Percentiles rank a stretch among this genome's conserved stretches.
Conservation (phyloP, 2,329 filamentous ascomycete genomes). For the Ceratocystis huliohia region DNA sequence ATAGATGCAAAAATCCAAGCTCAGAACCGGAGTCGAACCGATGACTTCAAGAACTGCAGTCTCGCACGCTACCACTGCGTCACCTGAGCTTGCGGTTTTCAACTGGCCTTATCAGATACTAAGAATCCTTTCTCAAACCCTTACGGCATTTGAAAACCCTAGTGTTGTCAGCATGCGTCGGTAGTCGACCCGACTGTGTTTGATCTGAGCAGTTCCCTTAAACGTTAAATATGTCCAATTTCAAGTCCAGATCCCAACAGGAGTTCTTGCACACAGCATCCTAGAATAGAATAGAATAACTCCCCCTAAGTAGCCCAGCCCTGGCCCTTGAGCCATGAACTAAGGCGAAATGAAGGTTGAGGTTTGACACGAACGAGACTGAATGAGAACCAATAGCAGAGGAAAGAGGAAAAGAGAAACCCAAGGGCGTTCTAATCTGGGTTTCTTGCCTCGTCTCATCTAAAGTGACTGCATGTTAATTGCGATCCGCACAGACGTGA, state of each 20-base stretch:
- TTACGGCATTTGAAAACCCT: not conserved
- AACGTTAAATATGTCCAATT: no score
- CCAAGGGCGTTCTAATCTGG: not conserved
- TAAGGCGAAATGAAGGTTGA: not conserved
- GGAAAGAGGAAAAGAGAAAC: not conserved
- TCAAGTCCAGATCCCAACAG: no score
- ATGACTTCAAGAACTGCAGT: slow-evolving; percentile 21
- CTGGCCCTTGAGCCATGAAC: not conserved
- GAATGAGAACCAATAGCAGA: not conserved
- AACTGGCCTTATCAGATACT: not conserved
- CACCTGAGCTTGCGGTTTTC: slow-evolving; percentile 10
- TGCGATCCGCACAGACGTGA: slow-evolving; percentile 10
- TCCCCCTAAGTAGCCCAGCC: not conserved
- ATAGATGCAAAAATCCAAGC: not conserved
- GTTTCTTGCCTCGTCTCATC: slow-evolving; percentile 5
- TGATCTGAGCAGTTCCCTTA: no score
- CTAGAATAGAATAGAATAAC: no score
- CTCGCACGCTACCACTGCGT: slow-evolving; percentile 21
- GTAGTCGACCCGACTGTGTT: no score
- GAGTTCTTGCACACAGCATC: no score
- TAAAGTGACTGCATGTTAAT: slow-evolving; percentile 10
- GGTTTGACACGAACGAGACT: not conserved
- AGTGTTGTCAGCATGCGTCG: no score
- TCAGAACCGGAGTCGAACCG: slow-evolving; percentile 21
- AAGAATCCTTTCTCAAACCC: not conserved